phyloP scores from a whole-genome alignment of 2,329 filamentous ascomycete species.

The Phaeosphaeria sp. region DNA sequence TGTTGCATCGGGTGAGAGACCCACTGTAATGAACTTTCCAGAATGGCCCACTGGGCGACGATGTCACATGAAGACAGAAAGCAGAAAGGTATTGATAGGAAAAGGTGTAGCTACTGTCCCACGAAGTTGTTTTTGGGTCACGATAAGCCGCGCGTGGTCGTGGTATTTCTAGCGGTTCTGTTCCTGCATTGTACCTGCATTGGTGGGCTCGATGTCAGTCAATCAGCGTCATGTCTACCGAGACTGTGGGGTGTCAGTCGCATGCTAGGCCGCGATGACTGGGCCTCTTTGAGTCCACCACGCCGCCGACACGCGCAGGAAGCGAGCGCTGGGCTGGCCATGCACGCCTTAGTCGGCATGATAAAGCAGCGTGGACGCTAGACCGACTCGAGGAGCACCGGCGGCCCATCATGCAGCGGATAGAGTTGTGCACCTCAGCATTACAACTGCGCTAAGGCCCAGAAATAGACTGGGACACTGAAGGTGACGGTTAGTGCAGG shows the following conservation, averaged over 20 bases:
- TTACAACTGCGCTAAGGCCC: conserved; percentile 37
- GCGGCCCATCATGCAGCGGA: conserved; percentile 36
- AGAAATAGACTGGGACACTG: conserved; percentile 41
- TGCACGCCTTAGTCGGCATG: conserved; percentile 24
- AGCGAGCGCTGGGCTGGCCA: conserved; percentile 28
- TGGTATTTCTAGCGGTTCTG: conserved; percentile 23
- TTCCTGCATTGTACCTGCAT: conserved; percentile 49
- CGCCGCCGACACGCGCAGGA: conserved; percentile 38
- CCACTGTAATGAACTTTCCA: conserved; percentile 42
- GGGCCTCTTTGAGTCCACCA: conserved; percentile 30
- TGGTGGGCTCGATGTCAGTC: conserved; percentile 36
- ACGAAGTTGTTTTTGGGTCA: conserved; percentile 22
- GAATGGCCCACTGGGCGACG: conserved; percentile 25
- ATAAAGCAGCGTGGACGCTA: conserved; percentile 41
- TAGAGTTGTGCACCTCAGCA: conserved; percentile 39
- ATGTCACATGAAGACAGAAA: conserved; percentile 12
- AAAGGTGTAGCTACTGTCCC: conserved; percentile 4
- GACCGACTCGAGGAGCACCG: conserved; percentile 23
- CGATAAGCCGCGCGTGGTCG: conserved; percentile 23
- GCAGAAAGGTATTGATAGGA: conserved; percentile 10
- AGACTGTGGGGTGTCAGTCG: conserved; percentile 40
- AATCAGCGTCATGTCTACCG: conserved; percentile 27
- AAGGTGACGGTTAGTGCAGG: conserved; percentile 25
- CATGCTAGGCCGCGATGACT: conserved; percentile 29
- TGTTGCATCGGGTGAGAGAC: conserved; percentile 33